Percentiles rank a stretch among this genome's conserved stretches.
Evolutionary conservation across 75 land plant species (phyloP).

Genomic region (Pinus albicaulis): DNA sequence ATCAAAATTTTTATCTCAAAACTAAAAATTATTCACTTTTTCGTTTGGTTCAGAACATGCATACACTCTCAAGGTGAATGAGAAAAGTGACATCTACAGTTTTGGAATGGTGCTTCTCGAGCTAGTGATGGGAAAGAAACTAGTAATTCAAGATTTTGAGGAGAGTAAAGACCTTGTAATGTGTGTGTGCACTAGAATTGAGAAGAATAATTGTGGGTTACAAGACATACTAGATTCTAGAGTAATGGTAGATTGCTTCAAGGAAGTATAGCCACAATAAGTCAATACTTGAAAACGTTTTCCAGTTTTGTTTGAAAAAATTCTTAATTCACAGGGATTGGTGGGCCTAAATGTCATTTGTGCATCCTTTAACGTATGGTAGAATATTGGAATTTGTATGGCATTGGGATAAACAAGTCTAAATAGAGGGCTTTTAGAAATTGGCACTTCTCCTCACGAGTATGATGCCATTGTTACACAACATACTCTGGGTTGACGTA

Average conservation of each 20-base stretch:
- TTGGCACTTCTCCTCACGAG: too few relatives aligned
- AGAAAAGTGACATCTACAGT: conserved; percentile 24
- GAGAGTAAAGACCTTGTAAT: background rate
- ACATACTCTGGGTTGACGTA: too few relatives aligned
- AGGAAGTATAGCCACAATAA: too few relatives aligned
- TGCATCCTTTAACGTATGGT: too few relatives aligned
- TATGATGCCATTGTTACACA: too few relatives aligned
- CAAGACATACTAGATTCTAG: background rate
- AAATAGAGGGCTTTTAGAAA: too few relatives aligned
- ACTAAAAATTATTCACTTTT: background rate
- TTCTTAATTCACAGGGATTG: too few relatives aligned
- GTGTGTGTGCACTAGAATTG: background rate
- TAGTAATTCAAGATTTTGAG: background rate
- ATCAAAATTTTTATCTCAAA: background rate
- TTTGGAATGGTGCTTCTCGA: conserved; percentile 21
- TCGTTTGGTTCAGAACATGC: conserved; percentile 5
- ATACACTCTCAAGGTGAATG: background rate
- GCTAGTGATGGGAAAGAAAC: conserved; percentile 14
- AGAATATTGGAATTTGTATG: too few relatives aligned
- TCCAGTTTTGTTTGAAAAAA: too few relatives aligned
- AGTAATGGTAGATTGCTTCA: conserved; percentile 4
- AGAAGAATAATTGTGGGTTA: background rate
- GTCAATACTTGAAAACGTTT: too few relatives aligned
- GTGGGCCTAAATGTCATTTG: too few relatives aligned
- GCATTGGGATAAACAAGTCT: too few relatives aligned